Conservation (phyloP, 768 basidiomycete genomes). For the Amanita thiersii region DNA sequence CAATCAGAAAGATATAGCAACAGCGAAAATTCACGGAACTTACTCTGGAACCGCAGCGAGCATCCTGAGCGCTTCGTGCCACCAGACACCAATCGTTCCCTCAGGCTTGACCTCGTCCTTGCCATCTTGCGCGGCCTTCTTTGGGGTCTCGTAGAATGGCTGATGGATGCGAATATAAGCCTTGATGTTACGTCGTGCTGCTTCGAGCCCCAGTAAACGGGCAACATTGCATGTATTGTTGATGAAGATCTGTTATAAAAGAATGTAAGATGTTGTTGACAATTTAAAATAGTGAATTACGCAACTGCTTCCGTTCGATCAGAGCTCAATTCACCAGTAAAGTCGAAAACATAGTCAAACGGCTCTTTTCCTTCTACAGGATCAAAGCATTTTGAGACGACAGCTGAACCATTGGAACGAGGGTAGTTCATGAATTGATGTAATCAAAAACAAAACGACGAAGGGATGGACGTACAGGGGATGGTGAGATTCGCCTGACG, state of each 20-base stretch:
- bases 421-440: conserved; percentile 11
- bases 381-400: conserved; percentile 61
- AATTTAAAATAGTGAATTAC: conserved; percentile 8
- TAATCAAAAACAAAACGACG: conserved; percentile 3
- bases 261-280: conserved; percentile 1
- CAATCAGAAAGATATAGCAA: conserved; percentile 8
- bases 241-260: conserved; percentile 57
- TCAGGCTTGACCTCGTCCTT: conserved; percentile 68
- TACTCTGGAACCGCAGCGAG: conserved; percentile 70
- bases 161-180: conserved; percentile 73
- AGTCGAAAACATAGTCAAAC: conserved; percentile 80
- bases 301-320: conserved; percentile 72
- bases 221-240: conserved; percentile 65
- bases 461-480: conserved; percentile 42
- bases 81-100: conserved; percentile 72
- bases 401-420: conserved; percentile 32
- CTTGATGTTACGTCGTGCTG: conserved; percentile 70
- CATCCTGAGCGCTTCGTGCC: conserved; percentile 78
- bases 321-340: conserved; percentile 70
- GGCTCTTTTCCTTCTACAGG: conserved; percentile 61
- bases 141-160: conserved; percentile 70
- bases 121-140: conserved; percentile 60
- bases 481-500: conserved; percentile 76
- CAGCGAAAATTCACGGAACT: conserved; percentile 14
- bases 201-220: conserved; percentile 63